A percentile compares a stretch with the other conserved stretches of the same genome.
These are phyloP conservation scores for Neurospora sp. DNA, from an alignment of 495 filamentous ascomycete genomes.

Conservation along the genomic window DNA sequence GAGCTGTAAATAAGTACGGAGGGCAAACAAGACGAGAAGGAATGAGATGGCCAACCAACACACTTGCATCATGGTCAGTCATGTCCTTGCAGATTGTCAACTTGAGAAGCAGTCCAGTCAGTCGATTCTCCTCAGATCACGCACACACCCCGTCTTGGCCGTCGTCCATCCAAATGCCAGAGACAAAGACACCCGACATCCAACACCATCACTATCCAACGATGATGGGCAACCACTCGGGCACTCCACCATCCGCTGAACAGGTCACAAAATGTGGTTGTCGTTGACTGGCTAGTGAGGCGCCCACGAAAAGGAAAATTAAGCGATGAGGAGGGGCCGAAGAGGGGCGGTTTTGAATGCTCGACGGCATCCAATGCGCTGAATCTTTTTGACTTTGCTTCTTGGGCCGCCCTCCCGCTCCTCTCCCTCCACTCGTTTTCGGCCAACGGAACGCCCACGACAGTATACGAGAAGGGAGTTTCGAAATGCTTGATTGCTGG, in stretches of 20 bases:
- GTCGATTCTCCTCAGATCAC: neutral
- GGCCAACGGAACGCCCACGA: neutral
- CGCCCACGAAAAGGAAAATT: conserved; percentile 8
- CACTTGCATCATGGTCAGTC: neutral
- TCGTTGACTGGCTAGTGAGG: conserved; percentile 14
- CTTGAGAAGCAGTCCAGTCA: neutral
- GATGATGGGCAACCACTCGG: neutral
- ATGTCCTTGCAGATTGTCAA: neutral
- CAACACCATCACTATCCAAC: neutral
- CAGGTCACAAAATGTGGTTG: conserved; percentile 15
- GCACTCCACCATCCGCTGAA: neutral
- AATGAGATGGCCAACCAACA: neutral
- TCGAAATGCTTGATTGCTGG: neutral
- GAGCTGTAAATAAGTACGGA: neutral
- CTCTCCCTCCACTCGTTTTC: neutral
- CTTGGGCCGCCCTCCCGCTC: neutral
- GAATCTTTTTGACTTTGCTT: neutral
- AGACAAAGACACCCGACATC: neutral
- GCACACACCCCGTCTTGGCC: neutral
- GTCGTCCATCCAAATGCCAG: neutral
- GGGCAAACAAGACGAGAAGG: neutral
- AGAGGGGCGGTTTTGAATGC: neutral
- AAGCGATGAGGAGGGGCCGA: neutral
- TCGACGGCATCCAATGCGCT: too few species aligned
- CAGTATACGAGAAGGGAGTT: neutral